A percentile compares a stretch with the other conserved stretches of the same genome.
Evolutionary conservation across 2,329 filamentous ascomycete species (phyloP).

Genomic region (Microsporum canis): DNA sequence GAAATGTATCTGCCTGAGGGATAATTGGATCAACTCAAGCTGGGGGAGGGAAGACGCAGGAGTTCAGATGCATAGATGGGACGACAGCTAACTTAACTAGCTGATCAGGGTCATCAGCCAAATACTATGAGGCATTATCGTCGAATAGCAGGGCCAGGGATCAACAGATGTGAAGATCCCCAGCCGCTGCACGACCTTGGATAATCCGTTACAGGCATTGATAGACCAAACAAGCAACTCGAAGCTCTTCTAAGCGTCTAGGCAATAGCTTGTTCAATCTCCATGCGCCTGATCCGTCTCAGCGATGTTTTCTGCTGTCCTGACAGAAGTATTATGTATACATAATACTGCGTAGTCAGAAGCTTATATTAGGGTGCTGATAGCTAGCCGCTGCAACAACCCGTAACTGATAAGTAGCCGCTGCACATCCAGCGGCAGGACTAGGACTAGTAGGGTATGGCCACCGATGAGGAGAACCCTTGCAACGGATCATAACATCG

Average conservation of each 20-base stretch:
- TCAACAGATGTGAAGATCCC: neutral
- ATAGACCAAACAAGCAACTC: neutral
- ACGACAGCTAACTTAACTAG: neutral
- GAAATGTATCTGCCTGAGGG: neutral
- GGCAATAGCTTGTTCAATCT: neutral
- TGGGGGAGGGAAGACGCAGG: neutral
- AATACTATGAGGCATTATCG: neutral
- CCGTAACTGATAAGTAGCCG: neutral
- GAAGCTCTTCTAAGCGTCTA: neutral
- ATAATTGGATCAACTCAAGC: neutral
- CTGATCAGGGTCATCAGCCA: neutral
- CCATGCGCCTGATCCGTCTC: neutral
- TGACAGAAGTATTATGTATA: neutral
- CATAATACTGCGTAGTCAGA: neutral
- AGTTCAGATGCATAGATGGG: neutral
- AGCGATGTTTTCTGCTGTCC: neutral
- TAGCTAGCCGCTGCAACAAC: neutral
- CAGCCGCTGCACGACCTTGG: neutral
- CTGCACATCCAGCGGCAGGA: neutral
- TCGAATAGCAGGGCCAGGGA: neutral
- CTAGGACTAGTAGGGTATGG: neutral
- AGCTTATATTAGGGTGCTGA: slow-evolving; percentile 2
- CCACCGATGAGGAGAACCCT: neutral
- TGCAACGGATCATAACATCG: neutral
- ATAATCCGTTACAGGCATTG: neutral